A percentile compares a stretch with the other conserved stretches of the same genome.
phyloP scores from a whole-genome alignment of 495 filamentous ascomycete genomes.

The Aeminium ludgeri region DNA sequence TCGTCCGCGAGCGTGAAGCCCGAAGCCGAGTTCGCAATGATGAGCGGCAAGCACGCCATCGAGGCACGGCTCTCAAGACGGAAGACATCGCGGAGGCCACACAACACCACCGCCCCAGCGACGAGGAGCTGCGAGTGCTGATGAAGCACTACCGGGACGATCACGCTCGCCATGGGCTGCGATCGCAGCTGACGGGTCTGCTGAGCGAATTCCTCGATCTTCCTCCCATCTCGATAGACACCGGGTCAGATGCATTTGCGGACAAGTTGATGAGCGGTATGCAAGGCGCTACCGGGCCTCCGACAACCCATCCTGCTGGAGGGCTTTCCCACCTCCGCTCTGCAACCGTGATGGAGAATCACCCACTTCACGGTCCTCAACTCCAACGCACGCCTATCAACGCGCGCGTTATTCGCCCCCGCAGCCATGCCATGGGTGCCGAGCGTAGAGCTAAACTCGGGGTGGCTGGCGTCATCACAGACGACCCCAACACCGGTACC shows the following conservation, averaged over 20 bases:
- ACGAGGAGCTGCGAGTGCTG: conserved; percentile 8
- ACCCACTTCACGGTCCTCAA: conserved; percentile 70
- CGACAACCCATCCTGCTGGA: conserved; percentile 77
- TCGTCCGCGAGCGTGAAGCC: conserved; percentile 34
- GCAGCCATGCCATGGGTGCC: background rate
- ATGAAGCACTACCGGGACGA: conserved; percentile 11
- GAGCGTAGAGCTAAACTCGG: conserved; percentile 17
- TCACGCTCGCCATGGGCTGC: conserved; percentile 10
- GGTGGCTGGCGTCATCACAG: conserved; percentile 20
- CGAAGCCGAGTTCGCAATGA: conserved; percentile 11
- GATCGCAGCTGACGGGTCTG: conserved; percentile 29
- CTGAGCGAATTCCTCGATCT: conserved; percentile 42
- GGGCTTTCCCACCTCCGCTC: conserved; percentile 76
- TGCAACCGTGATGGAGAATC: conserved; percentile 53
- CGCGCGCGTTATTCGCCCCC: conserved; percentile 48
- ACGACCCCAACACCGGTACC: conserved; percentile 6
- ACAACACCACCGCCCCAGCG: conserved; percentile 6
- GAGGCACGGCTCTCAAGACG: conserved; percentile 5
- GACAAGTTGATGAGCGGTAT: background rate
- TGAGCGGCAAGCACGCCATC: conserved; percentile 5
- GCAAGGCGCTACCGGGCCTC: conserved; percentile 41
- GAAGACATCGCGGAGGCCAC: background rate
- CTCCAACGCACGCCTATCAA: conserved; percentile 40
- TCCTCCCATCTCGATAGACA: conserved; percentile 8
- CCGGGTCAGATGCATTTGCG: background rate